Base-by-base conservation (phyloP, 495 filamentous ascomycete genomes). In the Aspergillus sparsus region DNA sequence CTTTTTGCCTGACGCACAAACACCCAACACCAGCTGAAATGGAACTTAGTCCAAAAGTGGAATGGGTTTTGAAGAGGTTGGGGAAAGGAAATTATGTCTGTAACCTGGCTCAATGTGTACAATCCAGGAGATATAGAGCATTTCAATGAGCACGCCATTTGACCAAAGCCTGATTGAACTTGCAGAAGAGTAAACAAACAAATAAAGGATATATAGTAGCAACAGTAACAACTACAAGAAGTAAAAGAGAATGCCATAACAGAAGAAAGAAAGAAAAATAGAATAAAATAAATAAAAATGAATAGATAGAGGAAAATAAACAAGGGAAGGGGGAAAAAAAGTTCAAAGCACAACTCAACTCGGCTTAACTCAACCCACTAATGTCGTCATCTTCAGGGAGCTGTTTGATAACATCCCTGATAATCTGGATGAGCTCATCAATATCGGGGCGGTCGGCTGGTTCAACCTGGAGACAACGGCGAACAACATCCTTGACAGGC, bases 401-500 rank as follows among this genome's bases (percentile, higher is more conserved):
- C 64, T 82, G 80, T 16, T 80, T 84, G 65, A 97, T 85, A 7
- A 91, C 88, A 49, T 80, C 76, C 77, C 92, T 85, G 41, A 96
- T 86, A 71, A 92, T 82, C 56, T 79, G 75, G 67, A 96, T 96
- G 76, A 98, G 69, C 78, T 96, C 89, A 62, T 91, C 87, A 62
- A 98, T 89, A 76, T 95, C 90, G 10, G 94, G 94, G 60, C 94
- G 80, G 68, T 98, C 95, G 9, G 79, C 85, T 31, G 95, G 89
- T 77, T 98, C 94, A n/a, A 98, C 92, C 71, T 82, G 86, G 71
- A 98, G 76, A 74, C 94, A 98, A 68, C 82, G 87, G 75, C 92
- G 78, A 44, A 98, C 92, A 6, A 98, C 83, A 55, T 95, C 87
- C 70, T 91, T 88, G 39, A 96, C 89, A 1, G 80, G 76, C 45